Percentiles rank a stretch among this genome's conserved stretches.
Evolutionary conservation across 306 rosid species (phyloP).

Genomic region (Prunus dulcis): DNA sequence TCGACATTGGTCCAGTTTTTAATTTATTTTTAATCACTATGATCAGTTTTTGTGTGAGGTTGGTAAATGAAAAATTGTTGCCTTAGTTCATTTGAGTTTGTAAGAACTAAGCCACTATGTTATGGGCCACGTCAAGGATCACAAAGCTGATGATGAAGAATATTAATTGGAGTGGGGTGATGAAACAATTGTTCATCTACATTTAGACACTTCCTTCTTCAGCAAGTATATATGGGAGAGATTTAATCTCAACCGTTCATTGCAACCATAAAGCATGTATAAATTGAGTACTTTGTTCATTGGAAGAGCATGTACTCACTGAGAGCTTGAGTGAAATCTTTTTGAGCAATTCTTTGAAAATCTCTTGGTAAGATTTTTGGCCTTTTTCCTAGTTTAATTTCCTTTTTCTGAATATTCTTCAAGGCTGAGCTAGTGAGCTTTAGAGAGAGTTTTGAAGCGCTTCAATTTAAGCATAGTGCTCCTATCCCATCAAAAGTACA

Average conservation of each 20-base stretch:
- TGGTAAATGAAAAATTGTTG: neutral
- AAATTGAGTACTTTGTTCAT: neutral
- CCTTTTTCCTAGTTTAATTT: neutral
- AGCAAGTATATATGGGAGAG: neutral
- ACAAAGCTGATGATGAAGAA: neutral
- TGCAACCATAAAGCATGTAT: neutral
- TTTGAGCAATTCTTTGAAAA: neutral
- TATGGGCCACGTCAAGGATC: neutral
- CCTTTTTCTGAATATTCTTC: neutral
- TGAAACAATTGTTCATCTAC: neutral
- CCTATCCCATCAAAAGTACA: neutral
- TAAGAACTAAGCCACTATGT: neutral
- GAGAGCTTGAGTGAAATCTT: neutral
- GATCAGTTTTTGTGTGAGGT: neutral
- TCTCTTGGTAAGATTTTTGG: neutral
- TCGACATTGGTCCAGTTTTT: neutral
- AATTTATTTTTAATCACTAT: neutral
- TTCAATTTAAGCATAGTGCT: neutral
- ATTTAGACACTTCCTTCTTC: neutral
- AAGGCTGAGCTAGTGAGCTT: neutral
- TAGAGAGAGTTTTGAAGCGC: neutral
- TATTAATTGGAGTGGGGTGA: neutral
- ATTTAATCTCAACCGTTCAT: constrained; percentile 5
- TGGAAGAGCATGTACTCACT: neutral
- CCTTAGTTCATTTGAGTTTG: neutral